A percentile compares a stretch with the other conserved stretches of the same genome.
phyloP scores from a whole-genome alignment of 163 green algal genomes.

The Chlorella variabilis region DNA sequence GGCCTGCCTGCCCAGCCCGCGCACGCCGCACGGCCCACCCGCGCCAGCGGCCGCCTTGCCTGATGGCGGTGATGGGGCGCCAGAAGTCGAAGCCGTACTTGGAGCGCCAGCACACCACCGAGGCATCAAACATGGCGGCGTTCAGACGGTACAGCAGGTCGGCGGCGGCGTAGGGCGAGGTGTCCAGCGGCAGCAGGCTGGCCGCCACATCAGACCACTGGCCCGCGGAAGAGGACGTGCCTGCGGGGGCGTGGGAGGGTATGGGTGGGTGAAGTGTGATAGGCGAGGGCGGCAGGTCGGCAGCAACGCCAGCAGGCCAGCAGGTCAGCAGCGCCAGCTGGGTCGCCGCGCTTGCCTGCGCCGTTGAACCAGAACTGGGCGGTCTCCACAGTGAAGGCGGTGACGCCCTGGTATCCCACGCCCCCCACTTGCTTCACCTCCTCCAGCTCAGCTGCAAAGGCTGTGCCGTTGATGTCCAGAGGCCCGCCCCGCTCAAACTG shows the following conservation, averaged over 20 bases:
- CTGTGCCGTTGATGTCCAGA: background rate
- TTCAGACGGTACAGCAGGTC: slow-evolving; percentile 1
- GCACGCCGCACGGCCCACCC: too few relatives aligned
- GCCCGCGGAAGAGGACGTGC: background rate
- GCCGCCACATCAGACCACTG: background rate
- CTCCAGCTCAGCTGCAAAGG: background rate
- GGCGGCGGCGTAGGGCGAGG: background rate
- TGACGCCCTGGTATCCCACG: background rate
- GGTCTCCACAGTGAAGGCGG: background rate
- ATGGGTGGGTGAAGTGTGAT: background rate
- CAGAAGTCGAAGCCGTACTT: slow-evolving; percentile 25
- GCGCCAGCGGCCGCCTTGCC: background rate
- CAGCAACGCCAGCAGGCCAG: too few relatives aligned
- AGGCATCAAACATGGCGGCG: slow-evolving; percentile 12
- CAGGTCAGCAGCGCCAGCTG: too few relatives aligned
- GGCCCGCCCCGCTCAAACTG: background rate
- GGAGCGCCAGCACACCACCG: background rate
- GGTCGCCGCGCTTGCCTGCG: background rate
- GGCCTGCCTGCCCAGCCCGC: too few relatives aligned
- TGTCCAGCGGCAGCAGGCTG: background rate
- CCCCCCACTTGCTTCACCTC: background rate
- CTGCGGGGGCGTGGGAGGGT: too few relatives aligned
- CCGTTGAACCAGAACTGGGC: slow-evolving; percentile 5
- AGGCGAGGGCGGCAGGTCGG: too few relatives aligned
- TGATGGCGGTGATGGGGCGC: slow-evolving; percentile 14